Conservation (phyloP, 805 yeast genomes). For the Teunomyces atbi region DNA sequence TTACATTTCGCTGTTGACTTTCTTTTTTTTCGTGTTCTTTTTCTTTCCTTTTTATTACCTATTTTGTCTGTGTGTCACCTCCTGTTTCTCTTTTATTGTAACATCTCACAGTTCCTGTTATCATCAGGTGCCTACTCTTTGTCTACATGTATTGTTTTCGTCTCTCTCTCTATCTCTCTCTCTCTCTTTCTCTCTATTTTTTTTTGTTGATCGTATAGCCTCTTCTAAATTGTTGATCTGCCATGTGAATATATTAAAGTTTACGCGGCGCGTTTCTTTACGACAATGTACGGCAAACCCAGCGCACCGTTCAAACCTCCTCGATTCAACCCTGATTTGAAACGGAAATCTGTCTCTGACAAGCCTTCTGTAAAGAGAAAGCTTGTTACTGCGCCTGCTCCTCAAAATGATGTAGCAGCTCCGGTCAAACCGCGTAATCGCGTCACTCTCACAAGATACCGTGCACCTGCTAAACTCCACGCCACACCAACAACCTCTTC, state of each 20-base stretch:
- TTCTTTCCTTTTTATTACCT: neutral
- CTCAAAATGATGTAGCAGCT: neutral
- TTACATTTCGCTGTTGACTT: neutral
- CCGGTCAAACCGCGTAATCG: neutral
- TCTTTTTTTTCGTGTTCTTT: neutral
- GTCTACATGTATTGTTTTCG: too few species aligned
- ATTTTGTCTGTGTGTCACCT: neutral
- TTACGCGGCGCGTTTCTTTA: neutral
- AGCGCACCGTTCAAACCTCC: constrained; percentile 58
- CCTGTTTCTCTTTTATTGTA: too few species aligned
- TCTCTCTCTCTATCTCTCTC: too few species aligned
- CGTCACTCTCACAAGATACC: neutral
- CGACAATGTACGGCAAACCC: constrained; percentile 16
- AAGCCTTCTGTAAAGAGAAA: neutral
- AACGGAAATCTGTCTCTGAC: neutral
- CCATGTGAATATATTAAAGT: neutral
- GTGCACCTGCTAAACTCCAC: constrained; percentile 3
- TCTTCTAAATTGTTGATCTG: neutral
- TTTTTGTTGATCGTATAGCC: neutral
- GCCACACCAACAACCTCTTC: neutral
- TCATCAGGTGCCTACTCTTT: too few species aligned
- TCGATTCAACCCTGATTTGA: constrained; percentile 18
- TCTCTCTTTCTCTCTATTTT: neutral
- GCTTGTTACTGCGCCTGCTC: neutral
- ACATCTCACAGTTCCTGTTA: too few species aligned